A percentile compares a stretch with the other conserved stretches of the same genome.
phyloP scores from a whole-genome alignment of 192 early-diverging fungal species.

The Coemansia sp. region DNA sequence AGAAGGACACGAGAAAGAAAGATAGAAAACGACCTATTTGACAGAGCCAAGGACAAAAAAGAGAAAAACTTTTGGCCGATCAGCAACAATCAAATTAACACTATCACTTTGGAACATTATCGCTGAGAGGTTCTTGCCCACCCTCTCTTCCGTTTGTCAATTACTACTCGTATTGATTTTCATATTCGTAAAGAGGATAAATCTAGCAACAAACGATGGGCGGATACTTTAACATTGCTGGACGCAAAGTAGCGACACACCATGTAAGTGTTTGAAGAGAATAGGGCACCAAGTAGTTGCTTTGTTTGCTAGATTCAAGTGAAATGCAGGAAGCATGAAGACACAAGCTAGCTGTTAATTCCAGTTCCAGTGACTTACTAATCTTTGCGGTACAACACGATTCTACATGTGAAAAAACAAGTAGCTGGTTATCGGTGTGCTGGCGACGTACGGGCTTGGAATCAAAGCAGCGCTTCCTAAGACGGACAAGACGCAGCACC shows the following conservation, averaged over 20 bases:
- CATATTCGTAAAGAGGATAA: neutral
- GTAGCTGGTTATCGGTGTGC: constrained; percentile 54
- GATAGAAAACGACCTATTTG: neutral
- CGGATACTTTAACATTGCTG: constrained; percentile 53
- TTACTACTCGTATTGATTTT: neutral
- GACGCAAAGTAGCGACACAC: constrained; percentile 52
- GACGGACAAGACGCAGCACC: constrained; percentile 47
- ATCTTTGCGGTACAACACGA: no score
- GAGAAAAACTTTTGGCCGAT: neutral
- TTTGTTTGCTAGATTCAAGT: no score
- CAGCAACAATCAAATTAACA: neutral
- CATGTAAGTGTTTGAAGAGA: constrained; percentile 36
- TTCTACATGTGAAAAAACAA: neutral
- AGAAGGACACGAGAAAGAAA: neutral
- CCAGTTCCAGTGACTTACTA: no score
- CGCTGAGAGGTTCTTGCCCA: neutral
- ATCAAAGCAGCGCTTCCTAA: constrained; percentile 42
- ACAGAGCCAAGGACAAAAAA: neutral
- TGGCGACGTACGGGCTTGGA: constrained; percentile 41
- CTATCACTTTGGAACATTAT: neutral
- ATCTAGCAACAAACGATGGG: constrained; percentile 24
- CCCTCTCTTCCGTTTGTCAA: neutral
- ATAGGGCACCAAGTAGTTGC: neutral
- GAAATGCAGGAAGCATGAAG: no score
- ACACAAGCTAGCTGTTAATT: no score